These are phyloP conservation scores for Cyclanthera cordifolia DNA, from an alignment of 306 rosid species.

Conservation along the genomic window DNA sequence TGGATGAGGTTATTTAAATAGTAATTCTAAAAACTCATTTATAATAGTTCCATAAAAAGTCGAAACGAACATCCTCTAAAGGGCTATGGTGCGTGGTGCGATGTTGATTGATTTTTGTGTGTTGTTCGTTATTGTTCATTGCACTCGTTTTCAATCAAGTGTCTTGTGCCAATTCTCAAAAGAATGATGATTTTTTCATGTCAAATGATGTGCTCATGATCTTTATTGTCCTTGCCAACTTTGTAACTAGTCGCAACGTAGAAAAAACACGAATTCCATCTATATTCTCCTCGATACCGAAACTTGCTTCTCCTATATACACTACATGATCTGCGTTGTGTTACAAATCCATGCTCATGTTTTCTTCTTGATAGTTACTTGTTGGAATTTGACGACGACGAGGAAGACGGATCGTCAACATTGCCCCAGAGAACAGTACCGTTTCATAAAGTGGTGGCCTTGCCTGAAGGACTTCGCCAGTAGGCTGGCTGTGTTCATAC, in stretches of 20 bases:
- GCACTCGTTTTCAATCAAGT: background rate
- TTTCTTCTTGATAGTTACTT: slow-evolving; percentile 53
- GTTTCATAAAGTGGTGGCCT: slow-evolving; percentile 76
- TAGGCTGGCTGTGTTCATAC: slow-evolving; percentile 22
- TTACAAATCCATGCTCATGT: slow-evolving; percentile 2
- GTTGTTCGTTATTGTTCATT: too few species aligned
- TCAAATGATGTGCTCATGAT: background rate
- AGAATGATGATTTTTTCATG: background rate
- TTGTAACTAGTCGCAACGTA: background rate
- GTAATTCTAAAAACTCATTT: too few species aligned
- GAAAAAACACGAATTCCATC: background rate
- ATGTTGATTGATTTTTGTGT: too few species aligned
- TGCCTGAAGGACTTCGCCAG: slow-evolving; percentile 96
- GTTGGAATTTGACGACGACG: slow-evolving; percentile 95
- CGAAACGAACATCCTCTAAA: too few species aligned
- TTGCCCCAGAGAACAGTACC: slow-evolving; percentile 87
- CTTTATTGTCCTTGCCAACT: background rate
- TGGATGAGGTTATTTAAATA: too few species aligned
- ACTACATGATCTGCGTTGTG: background rate
- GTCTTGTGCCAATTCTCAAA: background rate
- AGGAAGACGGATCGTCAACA: slow-evolving; percentile 69
- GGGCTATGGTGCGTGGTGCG: background rate
- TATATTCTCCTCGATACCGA: background rate
- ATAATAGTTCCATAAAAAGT: too few species aligned
- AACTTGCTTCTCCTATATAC: background rate